Percentiles rank a stretch among this genome's conserved stretches.
Conservation (phyloP, 768 basidiomycete genomes). For the Sarcomyxa edulis region DNA sequence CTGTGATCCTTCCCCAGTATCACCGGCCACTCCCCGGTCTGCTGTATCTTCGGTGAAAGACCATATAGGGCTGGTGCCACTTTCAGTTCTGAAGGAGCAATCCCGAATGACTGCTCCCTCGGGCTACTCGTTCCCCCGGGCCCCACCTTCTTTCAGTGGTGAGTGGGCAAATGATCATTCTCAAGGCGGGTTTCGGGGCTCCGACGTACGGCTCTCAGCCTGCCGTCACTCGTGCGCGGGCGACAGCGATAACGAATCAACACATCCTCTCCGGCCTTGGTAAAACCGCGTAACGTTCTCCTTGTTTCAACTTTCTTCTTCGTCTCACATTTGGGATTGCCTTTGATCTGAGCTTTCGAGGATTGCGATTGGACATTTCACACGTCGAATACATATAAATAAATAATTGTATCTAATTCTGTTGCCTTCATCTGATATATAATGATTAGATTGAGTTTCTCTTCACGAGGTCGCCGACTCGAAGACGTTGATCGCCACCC, state of each 20-base stretch:
- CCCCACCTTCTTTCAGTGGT: slow-evolving; percentile 9
- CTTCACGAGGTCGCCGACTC: no score
- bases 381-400: no score
- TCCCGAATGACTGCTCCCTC: slow-evolving; percentile 3
- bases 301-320: no score
- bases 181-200: slow-evolving; percentile 14
- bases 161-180: slow-evolving; percentile 13
- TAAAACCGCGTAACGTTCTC: no score
- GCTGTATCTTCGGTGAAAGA: slow-evolving; percentile 15
- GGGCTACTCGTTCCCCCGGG: background rate
- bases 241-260: slow-evolving; percentile 32
- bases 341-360: no score
- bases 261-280: slow-evolving; percentile 38
- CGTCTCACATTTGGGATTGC: no score
- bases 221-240: slow-evolving; percentile 20
- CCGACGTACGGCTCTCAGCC: slow-evolving; percentile 17
- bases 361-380: no score
- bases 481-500: no score
- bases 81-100: slow-evolving; percentile 12
- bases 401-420: no score
- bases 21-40: slow-evolving; percentile 52
- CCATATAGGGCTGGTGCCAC: slow-evolving; percentile 13
- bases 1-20: slow-evolving; percentile 47
- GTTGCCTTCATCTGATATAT: no score
- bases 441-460: no score